These are phyloP conservation scores for Talaromyces sp. DNA, from an alignment of 2,329 filamentous ascomycete species.

Conservation along the genomic window DNA sequence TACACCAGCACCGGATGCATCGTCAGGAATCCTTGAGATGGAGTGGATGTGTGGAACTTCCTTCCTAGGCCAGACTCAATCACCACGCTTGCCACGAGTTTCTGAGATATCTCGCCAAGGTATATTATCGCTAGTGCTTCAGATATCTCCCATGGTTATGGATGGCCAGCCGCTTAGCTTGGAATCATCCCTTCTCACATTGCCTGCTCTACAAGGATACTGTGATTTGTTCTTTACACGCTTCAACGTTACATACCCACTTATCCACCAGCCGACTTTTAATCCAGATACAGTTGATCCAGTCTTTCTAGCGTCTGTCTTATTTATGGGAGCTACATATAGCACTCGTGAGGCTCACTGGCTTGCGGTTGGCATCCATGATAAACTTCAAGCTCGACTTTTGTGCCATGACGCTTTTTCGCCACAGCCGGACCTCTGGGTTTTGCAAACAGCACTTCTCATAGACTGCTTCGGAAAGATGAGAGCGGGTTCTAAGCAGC, in stretches of 20 bases:
- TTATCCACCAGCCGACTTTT: conserved; percentile 59
- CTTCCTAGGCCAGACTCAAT: background rate
- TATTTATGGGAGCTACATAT: conserved; percentile 62
- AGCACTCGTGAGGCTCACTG: conserved; percentile 57
- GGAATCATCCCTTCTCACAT: conserved; percentile 52
- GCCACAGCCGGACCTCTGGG: conserved; percentile 58
- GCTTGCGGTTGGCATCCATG: conserved; percentile 60
- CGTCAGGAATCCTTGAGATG: conserved; percentile 21
- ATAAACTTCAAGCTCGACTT: conserved; percentile 58
- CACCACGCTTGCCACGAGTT: conserved; percentile 23
- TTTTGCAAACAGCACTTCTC: conserved; percentile 58
- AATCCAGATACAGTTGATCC: conserved; percentile 50
- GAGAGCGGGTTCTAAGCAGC: conserved; percentile 59
- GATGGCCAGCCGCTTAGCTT: conserved; percentile 47
- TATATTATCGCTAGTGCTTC: conserved; percentile 52
- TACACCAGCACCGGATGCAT: background rate
- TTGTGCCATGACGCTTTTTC: conserved; percentile 57
- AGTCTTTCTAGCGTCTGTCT: conserved; percentile 52
- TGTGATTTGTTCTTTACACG: conserved; percentile 58
- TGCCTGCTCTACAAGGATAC: conserved; percentile 53
- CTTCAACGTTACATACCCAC: conserved; percentile 60
- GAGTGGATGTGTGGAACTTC: conserved; percentile 28
- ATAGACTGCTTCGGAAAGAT: conserved; percentile 65
- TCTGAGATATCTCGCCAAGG: conserved; percentile 34
- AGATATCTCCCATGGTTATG: conserved; percentile 47